Base-by-base conservation (phyloP, 73 alveolate genomes). In the Symbiodinium pilosum region DNA sequence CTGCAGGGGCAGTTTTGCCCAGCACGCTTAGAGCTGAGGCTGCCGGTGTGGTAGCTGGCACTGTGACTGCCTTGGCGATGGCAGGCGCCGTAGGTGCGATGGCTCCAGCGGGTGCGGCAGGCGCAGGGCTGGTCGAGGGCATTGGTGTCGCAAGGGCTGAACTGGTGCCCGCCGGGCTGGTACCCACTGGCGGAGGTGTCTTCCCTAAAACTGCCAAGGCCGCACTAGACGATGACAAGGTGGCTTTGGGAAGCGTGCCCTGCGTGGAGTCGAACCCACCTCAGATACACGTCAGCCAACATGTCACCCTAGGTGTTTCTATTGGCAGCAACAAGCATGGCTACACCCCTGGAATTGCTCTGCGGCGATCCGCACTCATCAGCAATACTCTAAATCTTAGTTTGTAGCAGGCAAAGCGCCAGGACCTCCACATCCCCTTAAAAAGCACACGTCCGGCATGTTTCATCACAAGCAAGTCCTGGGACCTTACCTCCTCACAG, bases 1-100 rank as follows among this genome's bases (percentile, higher is more conserved):
- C 93, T 34, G 93, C 43, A 2, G 94, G 36, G 7, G 95, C 69
- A 42, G 86, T 41, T n/a, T 64, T 64, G 87, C 95, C 87, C 73
- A 88, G 71, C 87, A 68, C 87, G 2, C 43, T 14, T 71, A 88
- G 47, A 34, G 95, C 95, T 16, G 95, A 56, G 0, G 87, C 51
- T 8, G 97, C 75, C 30, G 75, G 43, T 36, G 73, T 56, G 40
- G 71, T 28, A 4, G 92, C 14, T 6, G 93, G 89, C 64, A 51
- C 93, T n/a, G 92, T 54, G 18, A 44, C 77, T 11, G 93, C 40
- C 30, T 87, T 87, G 94, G 68, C 84, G 30, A 38, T 84, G 42
- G 42, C 73, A 18, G 69, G 84, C 5, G 84, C 94, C 34, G 93
- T 86, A 24, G 85, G 69, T 16, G 73, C 73, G 18, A 28, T 40